These are phyloP conservation scores for Rutidosis leptorrhynchoides DNA, from an alignment of 129 eudicot species.

Conservation along the genomic window DNA sequence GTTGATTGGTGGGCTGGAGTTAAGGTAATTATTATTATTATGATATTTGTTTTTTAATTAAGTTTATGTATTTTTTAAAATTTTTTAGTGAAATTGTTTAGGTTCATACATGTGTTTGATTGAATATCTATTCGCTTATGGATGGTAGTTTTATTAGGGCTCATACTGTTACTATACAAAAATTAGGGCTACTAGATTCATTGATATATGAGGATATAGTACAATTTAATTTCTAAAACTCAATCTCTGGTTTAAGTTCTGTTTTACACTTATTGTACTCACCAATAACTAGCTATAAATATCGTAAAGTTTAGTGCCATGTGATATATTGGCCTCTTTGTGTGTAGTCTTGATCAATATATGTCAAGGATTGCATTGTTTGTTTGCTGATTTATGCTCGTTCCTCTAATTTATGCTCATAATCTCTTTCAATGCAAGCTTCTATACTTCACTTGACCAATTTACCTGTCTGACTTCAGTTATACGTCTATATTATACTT, in stretches of 20 bases:
- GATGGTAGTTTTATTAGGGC: background rate
- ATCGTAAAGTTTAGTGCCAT: background rate
- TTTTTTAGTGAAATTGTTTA: background rate
- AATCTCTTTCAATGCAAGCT: background rate
- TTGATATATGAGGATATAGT: background rate
- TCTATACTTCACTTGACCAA: no score
- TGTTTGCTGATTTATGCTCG: background rate
- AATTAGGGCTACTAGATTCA: background rate
- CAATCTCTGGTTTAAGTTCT: background rate
- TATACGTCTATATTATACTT: no score
- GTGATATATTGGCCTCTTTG: background rate
- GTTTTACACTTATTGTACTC: background rate
- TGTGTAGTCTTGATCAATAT: background rate
- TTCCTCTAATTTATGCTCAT: background rate
- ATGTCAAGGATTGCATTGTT: background rate
- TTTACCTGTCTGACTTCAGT: no score
- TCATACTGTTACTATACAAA: background rate
- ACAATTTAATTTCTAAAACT: no score
- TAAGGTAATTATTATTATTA: constrained; percentile 45
- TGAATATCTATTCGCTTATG: no score
- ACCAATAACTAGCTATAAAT: constrained; percentile 6
- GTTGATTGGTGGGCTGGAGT: constrained; percentile 98
- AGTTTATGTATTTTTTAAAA: no score
- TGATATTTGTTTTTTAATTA: no score
- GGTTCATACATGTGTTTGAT: background rate